A percentile compares a stretch with the other conserved stretches of the same genome.
These are phyloP conservation scores for Rubia balearica DNA, from an alignment of 305 asterid species.

Conservation along the genomic window DNA sequence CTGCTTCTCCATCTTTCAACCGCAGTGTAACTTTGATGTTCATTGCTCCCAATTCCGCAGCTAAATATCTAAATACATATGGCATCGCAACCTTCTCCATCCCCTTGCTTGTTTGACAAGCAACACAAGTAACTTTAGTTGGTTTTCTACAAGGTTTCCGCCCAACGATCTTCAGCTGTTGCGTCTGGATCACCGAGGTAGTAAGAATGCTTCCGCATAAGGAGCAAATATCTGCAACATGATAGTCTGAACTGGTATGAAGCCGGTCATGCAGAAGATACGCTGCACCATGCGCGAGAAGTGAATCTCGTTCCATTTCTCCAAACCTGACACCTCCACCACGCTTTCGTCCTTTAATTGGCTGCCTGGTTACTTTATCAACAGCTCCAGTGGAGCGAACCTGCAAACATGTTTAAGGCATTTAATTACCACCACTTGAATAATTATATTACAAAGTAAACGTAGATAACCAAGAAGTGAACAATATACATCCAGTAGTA, in stretches of 20 bases:
- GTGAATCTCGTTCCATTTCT: conserved; percentile 97
- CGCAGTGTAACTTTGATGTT: conserved; percentile 73
- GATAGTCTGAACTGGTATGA: conserved; percentile 84
- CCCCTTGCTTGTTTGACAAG: conserved; percentile 71
- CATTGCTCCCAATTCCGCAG: conserved; percentile 93
- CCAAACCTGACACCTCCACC: conserved; percentile 98
- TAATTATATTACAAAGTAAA: not conserved
- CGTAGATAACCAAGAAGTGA: not conserved
- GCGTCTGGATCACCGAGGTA: conserved; percentile 45
- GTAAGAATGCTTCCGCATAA: conserved; percentile 80
- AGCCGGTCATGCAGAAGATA: conserved; percentile 88
- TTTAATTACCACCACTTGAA: conserved; percentile 8
- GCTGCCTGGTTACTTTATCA: conserved; percentile 82
- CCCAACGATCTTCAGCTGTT: conserved; percentile 36
- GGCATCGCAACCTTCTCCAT: conserved; percentile 99
- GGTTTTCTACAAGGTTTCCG: conserved; percentile 53
- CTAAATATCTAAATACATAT: conserved; percentile 76
- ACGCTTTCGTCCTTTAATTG: conserved; percentile 87
- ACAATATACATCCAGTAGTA: not conserved
- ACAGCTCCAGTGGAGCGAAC: conserved; percentile 88
- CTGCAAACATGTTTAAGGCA: conserved; percentile 25
- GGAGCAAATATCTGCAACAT: conserved; percentile 84
- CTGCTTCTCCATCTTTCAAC: conserved; percentile 43
- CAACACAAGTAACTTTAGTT: conserved; percentile 54
- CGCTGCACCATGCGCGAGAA: conserved; percentile 93